A percentile compares a stretch with the other conserved stretches of the same genome.
phyloP scores from a whole-genome alignment of 306 rosid species.

The Begonia loranthoides region DNA sequence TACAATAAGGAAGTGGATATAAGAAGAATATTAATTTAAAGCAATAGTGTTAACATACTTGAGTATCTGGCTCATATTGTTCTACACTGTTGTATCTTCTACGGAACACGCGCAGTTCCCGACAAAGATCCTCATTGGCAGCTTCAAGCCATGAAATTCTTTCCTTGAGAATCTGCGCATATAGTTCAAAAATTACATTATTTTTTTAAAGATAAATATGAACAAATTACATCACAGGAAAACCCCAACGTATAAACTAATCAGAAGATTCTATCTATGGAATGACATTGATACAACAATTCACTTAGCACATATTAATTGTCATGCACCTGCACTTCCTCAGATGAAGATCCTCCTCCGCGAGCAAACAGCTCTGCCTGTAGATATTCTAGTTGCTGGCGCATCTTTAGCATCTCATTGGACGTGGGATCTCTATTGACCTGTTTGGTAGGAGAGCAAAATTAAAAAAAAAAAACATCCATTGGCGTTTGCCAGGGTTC shows the following conservation, averaged over 20 bases:
- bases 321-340: constrained; percentile 75
- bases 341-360: constrained; percentile 74
- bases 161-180: constrained; percentile 81
- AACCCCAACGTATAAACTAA: too few relatives aligned
- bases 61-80: constrained; percentile 56
- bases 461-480: constrained; percentile 8
- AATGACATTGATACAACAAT: too few relatives aligned
- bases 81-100: constrained; percentile 55
- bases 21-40: too few relatives aligned
- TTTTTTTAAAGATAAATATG: neutral
- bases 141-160: constrained; percentile 96
- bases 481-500: constrained; percentile 5
- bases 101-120: constrained; percentile 90
- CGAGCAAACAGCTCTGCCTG: constrained; percentile 99
- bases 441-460: constrained; percentile 27
- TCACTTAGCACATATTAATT: neutral
- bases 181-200: constrained; percentile 5
- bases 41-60: constrained; percentile 25
- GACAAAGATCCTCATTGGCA: constrained; percentile 91
- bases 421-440: constrained; percentile 98
- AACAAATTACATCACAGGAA: too few relatives aligned
- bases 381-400: constrained; percentile 84
- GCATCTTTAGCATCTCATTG: constrained; percentile 94
- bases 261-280: too few relatives aligned
- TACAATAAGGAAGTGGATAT: too few relatives aligned